Conservation (phyloP, 805 yeast species). For the Pichia pseudocactophila region DNA sequence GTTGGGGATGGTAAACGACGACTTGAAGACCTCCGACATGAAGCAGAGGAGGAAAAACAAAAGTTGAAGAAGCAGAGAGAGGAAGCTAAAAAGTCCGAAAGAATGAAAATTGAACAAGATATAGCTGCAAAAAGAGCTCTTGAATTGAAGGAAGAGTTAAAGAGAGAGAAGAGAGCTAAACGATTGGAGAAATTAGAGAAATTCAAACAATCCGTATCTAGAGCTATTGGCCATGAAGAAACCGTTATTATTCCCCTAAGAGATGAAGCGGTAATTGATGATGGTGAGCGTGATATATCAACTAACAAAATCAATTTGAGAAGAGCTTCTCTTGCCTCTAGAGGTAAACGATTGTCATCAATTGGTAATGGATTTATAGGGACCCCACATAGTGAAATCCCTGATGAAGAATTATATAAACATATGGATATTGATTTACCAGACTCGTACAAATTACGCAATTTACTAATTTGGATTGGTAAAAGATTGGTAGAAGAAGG, state of each 20-base stretch:
- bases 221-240: constrained; percentile 2
- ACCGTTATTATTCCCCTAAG: constrained; percentile 11
- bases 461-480: constrained; percentile 59
- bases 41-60: constrained; percentile 18
- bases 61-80: constrained; percentile 9
- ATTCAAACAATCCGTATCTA: constrained; percentile 5
- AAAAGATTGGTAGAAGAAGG: constrained; percentile 33
- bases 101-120: constrained; percentile 8
- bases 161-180: constrained; percentile 1
- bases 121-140: constrained; percentile 11
- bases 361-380: constrained; percentile 66
- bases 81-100: constrained; percentile 14
- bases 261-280: background rate
- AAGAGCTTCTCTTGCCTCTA: constrained; percentile 42
- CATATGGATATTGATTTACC: constrained; percentile 54
- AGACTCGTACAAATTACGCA: constrained; percentile 67
- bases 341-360: constrained; percentile 69
- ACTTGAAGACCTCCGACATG: constrained; percentile 21
- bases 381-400: constrained; percentile 56
- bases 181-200: constrained; percentile 2
- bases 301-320: constrained; percentile 17
- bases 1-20: constrained; percentile 20
- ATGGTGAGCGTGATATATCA: background rate
- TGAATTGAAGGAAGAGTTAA: background rate
- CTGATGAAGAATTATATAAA: constrained; percentile 46